Percentiles rank a stretch among this genome's conserved stretches.
Evolutionary conservation across 129 eudicot species (phyloP).

Genomic region (Dittrichia graveolens): DNA sequence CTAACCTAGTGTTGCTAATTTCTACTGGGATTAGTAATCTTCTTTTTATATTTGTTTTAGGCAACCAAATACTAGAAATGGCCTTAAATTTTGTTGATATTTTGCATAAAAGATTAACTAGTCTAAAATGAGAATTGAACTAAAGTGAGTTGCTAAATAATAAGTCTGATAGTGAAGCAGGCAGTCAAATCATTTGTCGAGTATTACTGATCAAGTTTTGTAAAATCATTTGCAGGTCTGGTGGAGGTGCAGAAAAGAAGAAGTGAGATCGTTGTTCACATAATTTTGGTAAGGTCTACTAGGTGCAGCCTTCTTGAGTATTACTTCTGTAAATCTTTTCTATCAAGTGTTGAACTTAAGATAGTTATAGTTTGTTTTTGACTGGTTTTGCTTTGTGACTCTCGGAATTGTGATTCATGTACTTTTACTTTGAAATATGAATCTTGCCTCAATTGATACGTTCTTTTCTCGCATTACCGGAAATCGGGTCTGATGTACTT

Average conservation of each 20-base stretch:
- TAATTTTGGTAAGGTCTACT: constrained; percentile 17
- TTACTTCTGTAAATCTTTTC: constrained; percentile 5
- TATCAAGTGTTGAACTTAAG: constrained; percentile 9
- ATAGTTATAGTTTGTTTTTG: constrained; percentile 15
- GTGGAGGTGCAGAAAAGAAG: constrained; percentile 70
- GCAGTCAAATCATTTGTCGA: too few species aligned
- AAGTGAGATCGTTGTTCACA: constrained; percentile 45
- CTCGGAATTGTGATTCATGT: constrained; percentile 13
- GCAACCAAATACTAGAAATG: too few species aligned
- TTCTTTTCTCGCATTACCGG: background rate
- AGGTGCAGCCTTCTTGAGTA: background rate
- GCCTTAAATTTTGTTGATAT: too few species aligned
- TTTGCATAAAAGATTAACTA: too few species aligned
- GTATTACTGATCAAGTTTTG: background rate
- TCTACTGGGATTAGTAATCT: background rate
- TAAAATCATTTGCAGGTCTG: constrained; percentile 52
- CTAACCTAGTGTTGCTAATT: too few species aligned
- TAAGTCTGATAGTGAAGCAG: background rate
- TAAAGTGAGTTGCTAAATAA: background rate
- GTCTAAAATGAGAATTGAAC: background rate
- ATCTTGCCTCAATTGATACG: background rate
- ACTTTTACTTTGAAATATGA: constrained; percentile 16
- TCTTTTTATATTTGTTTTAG: too few species aligned
- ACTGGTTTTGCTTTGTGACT: constrained; percentile 21
- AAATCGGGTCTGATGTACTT: background rate